These are phyloP conservation scores for Septoria petroselini DNA, from an alignment of 2,329 filamentous ascomycete species.

Conservation along the genomic window DNA sequence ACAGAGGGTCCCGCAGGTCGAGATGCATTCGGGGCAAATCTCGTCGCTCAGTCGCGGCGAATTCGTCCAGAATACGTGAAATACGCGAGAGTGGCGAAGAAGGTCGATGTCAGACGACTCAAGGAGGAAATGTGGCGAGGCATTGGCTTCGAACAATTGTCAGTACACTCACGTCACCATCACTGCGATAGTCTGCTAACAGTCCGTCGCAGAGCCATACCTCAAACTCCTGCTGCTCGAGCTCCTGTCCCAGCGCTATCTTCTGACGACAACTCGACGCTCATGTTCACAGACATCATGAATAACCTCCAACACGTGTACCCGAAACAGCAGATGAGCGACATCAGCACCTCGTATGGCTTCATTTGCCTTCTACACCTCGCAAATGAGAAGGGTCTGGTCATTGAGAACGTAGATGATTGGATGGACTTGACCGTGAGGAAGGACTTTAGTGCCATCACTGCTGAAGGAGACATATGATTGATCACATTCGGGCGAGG, in stretches of 20 bases:
- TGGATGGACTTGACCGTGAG: conserved; percentile 51
- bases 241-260: conserved; percentile 28
- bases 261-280: conserved; percentile 46
- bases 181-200: conserved; percentile 1
- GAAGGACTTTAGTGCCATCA: conserved; percentile 41
- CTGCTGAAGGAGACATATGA: conserved; percentile 26
- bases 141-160: conserved; percentile 50
- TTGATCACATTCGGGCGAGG: too few species aligned
- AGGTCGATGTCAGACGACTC: conserved; percentile 61
- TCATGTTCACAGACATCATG: conserved; percentile 91
- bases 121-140: conserved; percentile 66
- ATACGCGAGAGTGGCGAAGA: conserved; percentile 64
- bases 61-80: conserved; percentile 63
- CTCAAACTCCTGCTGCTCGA: conserved; percentile 17
- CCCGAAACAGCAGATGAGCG: conserved; percentile 77
- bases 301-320: conserved; percentile 84
- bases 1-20: conserved; percentile 40
- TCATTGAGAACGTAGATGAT: conserved; percentile 63
- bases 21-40: conserved; percentile 59
- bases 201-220: conserved; percentile 7
- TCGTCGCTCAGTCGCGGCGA: conserved; percentile 60
- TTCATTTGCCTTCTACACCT: conserved; percentile 91
- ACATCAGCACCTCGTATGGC: conserved; percentile 89
- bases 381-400: conserved; percentile 86
- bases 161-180: background rate